These are phyloP conservation scores for Epichloe uncinata DNA, from an alignment of 2,329 filamentous ascomycete species.

Conservation along the genomic window DNA sequence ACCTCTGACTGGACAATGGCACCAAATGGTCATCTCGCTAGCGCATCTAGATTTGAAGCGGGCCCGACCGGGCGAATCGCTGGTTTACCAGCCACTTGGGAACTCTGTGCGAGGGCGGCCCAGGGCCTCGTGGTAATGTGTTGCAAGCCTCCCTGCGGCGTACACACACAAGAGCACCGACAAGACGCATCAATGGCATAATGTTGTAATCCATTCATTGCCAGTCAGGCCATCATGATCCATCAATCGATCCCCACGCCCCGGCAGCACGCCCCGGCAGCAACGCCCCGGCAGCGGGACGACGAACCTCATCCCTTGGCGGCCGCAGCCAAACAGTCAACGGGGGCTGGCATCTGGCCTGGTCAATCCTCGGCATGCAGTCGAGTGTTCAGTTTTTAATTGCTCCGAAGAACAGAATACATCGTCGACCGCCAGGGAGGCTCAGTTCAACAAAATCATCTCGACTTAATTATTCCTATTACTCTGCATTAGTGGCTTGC, in stretches of 20 bases:
- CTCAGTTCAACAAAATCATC: background rate
- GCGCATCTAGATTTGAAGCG: background rate
- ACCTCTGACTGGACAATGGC: slow-evolving; percentile 8
- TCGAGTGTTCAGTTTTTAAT: too few species aligned
- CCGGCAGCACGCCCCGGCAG: too few species aligned
- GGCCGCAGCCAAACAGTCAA: too few species aligned
- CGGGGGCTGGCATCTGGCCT: too few species aligned
- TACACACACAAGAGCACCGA: background rate
- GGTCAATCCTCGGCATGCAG: too few species aligned
- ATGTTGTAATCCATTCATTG: background rate
- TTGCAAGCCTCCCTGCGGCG: background rate
- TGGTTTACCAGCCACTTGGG: background rate
- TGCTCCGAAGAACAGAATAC: background rate
- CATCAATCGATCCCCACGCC: too few species aligned
- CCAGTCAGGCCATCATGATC: background rate
- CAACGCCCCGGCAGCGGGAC: too few species aligned
- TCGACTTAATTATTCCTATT: slow-evolving; percentile 6
- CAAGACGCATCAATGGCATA: too few species aligned
- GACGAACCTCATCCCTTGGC: too few species aligned
- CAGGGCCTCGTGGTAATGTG: background rate
- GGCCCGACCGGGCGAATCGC: slow-evolving; percentile 1
- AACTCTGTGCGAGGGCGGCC: background rate
- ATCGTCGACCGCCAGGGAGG: background rate
- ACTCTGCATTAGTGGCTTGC: slow-evolving; percentile 22
- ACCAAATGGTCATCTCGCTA: background rate